Percentiles rank a stretch among this genome's conserved stretches.
Conservation (phyloP, 2,329 filamentous ascomycete species). For the Myriosclerotinia curreyana region DNA sequence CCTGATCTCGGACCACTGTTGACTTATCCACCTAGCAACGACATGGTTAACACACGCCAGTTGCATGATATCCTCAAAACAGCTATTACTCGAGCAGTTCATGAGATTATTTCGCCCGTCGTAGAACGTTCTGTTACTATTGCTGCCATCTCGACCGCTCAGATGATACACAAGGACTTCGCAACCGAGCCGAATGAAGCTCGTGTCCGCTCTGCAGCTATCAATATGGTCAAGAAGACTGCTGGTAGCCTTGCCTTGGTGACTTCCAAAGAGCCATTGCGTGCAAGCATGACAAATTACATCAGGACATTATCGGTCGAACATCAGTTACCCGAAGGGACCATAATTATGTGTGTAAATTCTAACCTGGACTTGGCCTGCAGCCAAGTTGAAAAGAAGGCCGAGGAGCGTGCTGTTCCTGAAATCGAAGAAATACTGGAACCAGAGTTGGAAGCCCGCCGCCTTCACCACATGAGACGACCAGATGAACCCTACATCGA, state of each 20-base stretch:
- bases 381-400: constrained; percentile 90
- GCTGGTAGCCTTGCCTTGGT: constrained; percentile 92
- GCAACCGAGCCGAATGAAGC: constrained; percentile 88
- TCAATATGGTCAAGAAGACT: constrained; percentile 92
- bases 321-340: constrained; percentile 83
- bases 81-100: constrained; percentile 84
- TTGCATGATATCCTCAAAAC: constrained; percentile 75
- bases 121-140: constrained; percentile 98
- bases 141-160: constrained; percentile 91
- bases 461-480: constrained; percentile 69
- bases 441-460: constrained; percentile 71
- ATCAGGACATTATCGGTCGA: constrained; percentile 69
- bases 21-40: constrained; percentile 75
- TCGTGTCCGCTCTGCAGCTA: constrained; percentile 77
- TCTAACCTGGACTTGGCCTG: constrained; percentile 94
- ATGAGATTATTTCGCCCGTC: constrained; percentile 95
- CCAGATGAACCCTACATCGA: constrained; percentile 85
- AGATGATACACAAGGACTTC: constrained; percentile 96
- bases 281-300: constrained; percentile 97
- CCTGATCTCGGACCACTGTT: constrained; percentile 80
- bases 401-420: constrained; percentile 85
- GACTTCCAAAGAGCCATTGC: constrained; percentile 95
- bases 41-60: constrained; percentile 68
- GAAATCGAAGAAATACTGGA: constrained; percentile 96
- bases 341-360: constrained; percentile 98